These are phyloP conservation scores for Byssoonygena ceratinophila DNA, from an alignment of 2,329 filamentous ascomycete species.

Conservation along the genomic window DNA sequence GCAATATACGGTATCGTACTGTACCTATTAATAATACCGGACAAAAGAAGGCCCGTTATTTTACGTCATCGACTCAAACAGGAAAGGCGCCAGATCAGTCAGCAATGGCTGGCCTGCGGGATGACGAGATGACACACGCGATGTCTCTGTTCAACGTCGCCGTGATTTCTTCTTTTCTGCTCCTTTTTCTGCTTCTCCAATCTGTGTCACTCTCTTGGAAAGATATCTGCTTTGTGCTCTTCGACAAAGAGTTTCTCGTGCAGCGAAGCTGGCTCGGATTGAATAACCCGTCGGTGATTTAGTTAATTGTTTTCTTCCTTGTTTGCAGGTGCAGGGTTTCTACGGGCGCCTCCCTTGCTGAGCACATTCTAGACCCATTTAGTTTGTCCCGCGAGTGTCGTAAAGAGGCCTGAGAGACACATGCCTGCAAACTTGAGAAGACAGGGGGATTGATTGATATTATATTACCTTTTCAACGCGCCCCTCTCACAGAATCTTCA, in stretches of 20 bases:
- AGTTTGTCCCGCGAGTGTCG: background rate
- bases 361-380: slow-evolving; percentile 9
- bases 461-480: background rate
- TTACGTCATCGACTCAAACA: background rate
- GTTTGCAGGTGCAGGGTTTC: background rate
- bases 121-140: slow-evolving; percentile 10
- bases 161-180: background rate
- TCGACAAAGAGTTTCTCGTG: background rate
- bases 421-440: background rate
- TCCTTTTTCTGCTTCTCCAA: background rate
- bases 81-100: slow-evolving; percentile 2
- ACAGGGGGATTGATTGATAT: slow-evolving; percentile 5
- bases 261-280: background rate
- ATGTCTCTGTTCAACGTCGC: background rate
- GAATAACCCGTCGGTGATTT: background rate
- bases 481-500: background rate
- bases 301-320: slow-evolving; percentile 3
- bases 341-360: background rate
- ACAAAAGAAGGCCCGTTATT: too few species aligned
- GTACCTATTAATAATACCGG: too few species aligned
- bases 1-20: too few species aligned
- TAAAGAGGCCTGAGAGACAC: background rate
- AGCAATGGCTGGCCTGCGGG: background rate
- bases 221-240: too few species aligned
- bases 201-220: background rate